These are phyloP conservation scores for Yamadazyma triangularis DNA, from an alignment of 1,139 yeast genomes.

Conservation along the genomic window DNA sequence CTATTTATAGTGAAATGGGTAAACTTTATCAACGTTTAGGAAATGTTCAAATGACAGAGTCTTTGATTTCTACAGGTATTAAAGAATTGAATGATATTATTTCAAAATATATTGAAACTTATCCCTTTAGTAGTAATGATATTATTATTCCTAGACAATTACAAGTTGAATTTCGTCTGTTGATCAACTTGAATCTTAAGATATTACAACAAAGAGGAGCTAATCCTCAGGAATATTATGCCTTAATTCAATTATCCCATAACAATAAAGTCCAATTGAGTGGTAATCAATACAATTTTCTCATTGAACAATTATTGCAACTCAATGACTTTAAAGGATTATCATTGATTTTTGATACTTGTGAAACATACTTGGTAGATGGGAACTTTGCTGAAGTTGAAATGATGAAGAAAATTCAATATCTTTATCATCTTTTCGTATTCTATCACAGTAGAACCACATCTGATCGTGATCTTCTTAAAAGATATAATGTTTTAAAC, in stretches of 20 bases:
- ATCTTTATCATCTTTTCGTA: constrained; percentile 20
- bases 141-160: constrained; percentile 5
- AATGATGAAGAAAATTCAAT: constrained; percentile 17
- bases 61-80: constrained; percentile 22
- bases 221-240: constrained; percentile 9
- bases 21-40: constrained; percentile 21
- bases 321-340: background rate
- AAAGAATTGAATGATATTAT: constrained; percentile 18
- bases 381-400: constrained; percentile 30
- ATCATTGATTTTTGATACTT: constrained; percentile 12
- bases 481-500: constrained; percentile 21
- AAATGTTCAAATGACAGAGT: constrained; percentile 17
- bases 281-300: constrained; percentile 16
- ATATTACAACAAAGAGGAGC: constrained; percentile 7
- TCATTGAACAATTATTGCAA: constrained; percentile 14
- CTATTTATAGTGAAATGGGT: constrained; percentile 26
- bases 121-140: constrained; percentile 9
- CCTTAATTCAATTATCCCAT: constrained; percentile 7
- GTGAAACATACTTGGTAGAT: constrained; percentile 25
- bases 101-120: constrained; percentile 14
- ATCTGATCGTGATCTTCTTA: constrained; percentile 7
- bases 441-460: constrained; percentile 4
- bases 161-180: constrained; percentile 14
- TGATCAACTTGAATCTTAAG: constrained; percentile 16
- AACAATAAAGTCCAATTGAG: constrained; percentile 11